phyloP scores from a whole-genome alignment of 352 stramenopile species.

The Hyaloperonospora arabidopsidis region DNA sequence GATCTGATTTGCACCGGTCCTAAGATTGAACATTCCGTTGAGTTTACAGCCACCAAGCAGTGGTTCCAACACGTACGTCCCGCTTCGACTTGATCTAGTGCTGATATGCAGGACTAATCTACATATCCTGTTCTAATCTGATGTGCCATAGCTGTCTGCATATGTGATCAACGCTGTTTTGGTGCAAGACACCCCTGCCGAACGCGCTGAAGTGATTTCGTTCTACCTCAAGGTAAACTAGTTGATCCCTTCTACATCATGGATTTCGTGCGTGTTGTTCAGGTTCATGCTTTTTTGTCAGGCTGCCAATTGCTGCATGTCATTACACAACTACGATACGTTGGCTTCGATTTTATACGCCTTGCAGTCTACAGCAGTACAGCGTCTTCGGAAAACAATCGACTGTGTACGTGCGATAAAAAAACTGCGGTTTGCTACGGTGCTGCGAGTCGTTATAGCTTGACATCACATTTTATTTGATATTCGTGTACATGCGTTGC shows the following conservation, averaged over 20 bases:
- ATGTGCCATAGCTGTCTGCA: conserved; percentile 45
- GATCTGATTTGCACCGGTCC: conserved; percentile 56
- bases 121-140: background rate
- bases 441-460: background rate
- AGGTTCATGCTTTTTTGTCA: conserved; percentile 16
- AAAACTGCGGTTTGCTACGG: background rate
- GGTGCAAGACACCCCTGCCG: conserved; percentile 54
- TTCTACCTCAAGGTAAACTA: conserved; percentile 70
- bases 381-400: conserved; percentile 66
- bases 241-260: background rate
- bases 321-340: conserved; percentile 77
- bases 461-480: background rate
- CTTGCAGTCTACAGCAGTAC: conserved; percentile 80
- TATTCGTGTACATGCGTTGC: conserved; percentile 2
- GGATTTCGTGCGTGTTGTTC: background rate
- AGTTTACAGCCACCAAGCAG: conserved; percentile 60
- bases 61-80: conserved; percentile 81
- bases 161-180: conserved; percentile 80
- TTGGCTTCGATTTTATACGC: conserved; percentile 80
- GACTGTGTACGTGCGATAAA: conserved; percentile 44
- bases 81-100: background rate
- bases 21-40: conserved; percentile 42
- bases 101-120: conserved; percentile 1
- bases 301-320: conserved; percentile 61
- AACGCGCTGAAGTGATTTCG: conserved; percentile 58